Evolutionary conservation across 2,329 filamentous ascomycete species (phyloP).

Genomic region (Scedosporium minutisporum): DNA sequence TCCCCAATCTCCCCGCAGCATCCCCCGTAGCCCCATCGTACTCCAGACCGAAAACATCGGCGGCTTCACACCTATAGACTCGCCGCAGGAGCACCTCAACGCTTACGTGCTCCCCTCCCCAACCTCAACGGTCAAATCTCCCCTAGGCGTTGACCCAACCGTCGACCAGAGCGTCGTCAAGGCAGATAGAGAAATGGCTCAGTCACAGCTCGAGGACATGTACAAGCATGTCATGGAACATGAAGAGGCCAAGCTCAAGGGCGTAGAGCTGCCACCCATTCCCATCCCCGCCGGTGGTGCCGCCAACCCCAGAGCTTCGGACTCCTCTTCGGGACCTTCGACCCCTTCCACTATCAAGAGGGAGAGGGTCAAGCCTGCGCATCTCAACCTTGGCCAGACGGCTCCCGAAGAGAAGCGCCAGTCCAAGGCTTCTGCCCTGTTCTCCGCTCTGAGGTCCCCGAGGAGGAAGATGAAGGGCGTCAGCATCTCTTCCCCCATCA

Average conservation of each 20-base stretch:
- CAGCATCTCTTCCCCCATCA: conserved; percentile 55
- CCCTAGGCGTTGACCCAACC: conserved; percentile 54
- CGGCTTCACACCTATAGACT: conserved; percentile 9
- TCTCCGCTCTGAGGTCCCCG: conserved; percentile 53
- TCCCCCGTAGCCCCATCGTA: conserved; percentile 12
- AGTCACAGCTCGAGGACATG: conserved; percentile 78
- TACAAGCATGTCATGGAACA: conserved; percentile 91
- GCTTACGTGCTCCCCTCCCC: conserved; percentile 24
- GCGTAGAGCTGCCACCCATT: conserved; percentile 22
- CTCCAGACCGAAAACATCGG: not conserved
- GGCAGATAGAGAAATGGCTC: conserved; percentile 62
- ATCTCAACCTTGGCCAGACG: conserved; percentile 34
- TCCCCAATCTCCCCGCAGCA: conserved; percentile 11
- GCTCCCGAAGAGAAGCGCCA: conserved; percentile 38
- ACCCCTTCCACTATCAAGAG: conserved; percentile 26
- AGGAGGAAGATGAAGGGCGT: conserved; percentile 41
- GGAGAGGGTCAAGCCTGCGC: conserved; percentile 37
- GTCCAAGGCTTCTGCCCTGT: conserved; percentile 48
- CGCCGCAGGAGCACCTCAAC: conserved; percentile 4
- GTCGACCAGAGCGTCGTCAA: conserved; percentile 72
- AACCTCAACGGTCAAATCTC: conserved; percentile 33
- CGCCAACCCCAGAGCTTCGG: not conserved
- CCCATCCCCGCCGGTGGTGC: conserved; percentile 2
- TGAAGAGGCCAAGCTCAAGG: conserved; percentile 57
- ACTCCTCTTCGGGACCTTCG: not conserved